Conservation (phyloP, 257 asterid genomes). For the Solanum medicagineum region DNA sequence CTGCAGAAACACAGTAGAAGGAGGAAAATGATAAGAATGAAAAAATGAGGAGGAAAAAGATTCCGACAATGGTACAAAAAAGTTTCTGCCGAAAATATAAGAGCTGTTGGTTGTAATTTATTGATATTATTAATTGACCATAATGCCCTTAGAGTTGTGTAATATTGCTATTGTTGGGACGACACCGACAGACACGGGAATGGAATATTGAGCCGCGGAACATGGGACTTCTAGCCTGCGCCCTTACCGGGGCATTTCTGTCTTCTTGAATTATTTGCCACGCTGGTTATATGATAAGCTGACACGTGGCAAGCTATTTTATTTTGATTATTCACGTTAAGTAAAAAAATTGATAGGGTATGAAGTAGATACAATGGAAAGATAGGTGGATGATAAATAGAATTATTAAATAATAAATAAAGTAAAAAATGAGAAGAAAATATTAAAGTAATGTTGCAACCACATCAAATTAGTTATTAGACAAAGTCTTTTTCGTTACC, state of each 20-base stretch:
- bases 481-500: no score
- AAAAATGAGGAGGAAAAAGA: neutral
- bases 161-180: neutral
- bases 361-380: rapidly evolving
- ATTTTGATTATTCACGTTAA: neutral
- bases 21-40: neutral
- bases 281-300: neutral
- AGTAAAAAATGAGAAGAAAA: no score
- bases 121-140: neutral
- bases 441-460: no score
- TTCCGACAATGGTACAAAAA: neutral
- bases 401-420: no score
- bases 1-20: neutral
- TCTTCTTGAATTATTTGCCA: neutral
- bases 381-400: no score
- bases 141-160: neutral
- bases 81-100: neutral
- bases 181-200: constrained; percentile 16
- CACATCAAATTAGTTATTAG: no score
- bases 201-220: neutral
- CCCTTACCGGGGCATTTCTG: neutral
- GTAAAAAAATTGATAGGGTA: neutral
- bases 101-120: no score
- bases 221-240: neutral
- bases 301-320: neutral